Percentiles rank a stretch among this genome's conserved stretches.
These are phyloP conservation scores for Colletotrichum sp. DNA, from an alignment of 2,329 filamentous ascomycete species.

Conservation along the genomic window DNA sequence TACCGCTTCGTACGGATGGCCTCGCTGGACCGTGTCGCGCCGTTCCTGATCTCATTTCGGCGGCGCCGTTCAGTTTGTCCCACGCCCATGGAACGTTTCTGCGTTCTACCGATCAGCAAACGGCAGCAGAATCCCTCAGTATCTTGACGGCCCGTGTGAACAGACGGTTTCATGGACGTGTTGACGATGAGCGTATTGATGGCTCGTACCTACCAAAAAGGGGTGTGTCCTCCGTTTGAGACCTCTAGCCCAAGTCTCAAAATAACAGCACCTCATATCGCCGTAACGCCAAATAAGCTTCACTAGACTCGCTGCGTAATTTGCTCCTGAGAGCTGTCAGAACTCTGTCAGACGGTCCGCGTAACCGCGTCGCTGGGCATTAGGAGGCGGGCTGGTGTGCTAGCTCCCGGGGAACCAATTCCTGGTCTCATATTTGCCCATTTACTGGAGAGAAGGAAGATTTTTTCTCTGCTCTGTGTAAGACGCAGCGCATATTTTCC, in stretches of 20 bases:
- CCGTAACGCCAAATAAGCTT: not conserved
- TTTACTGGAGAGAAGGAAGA: not conserved
- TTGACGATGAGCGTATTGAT: not conserved
- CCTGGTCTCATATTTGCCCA: not conserved
- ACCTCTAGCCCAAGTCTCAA: not conserved
- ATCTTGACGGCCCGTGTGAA: not conserved
- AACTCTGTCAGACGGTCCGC: not conserved
- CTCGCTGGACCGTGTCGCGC: not conserved
- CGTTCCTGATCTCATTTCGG: constrained; percentile 8
- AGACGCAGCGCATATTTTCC: not conserved
- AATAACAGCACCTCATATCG: not conserved
- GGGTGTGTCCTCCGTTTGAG: not conserved
- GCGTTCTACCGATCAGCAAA: not conserved
- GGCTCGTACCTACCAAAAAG: not conserved
- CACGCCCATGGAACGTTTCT: not conserved
- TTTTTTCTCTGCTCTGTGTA: too few species aligned
- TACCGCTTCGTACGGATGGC: not conserved
- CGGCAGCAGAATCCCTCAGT: not conserved
- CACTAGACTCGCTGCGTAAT: not conserved
- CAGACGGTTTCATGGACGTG: not conserved
- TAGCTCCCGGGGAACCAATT: not conserved
- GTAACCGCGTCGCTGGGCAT: not conserved
- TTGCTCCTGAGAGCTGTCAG: not conserved
- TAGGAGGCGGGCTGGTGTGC: not conserved
- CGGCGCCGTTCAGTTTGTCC: not conserved